Evolutionary conservation across 192 early-diverging fungal species (phyloP).

Genomic region (Gonapodya sp.): DNA sequence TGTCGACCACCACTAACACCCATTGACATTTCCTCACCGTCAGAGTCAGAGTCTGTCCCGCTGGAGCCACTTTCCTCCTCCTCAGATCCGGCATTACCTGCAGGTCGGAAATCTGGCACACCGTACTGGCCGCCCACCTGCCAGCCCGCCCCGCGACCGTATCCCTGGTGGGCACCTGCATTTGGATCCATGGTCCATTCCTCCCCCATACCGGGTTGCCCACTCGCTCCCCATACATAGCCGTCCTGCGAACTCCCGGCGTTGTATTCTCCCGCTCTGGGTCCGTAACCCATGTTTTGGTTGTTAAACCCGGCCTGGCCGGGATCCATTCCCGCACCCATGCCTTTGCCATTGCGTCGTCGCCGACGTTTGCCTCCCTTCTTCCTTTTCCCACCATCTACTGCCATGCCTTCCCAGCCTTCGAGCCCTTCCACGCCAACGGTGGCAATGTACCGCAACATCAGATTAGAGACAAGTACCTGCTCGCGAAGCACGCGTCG

Average conservation of each 20-base stretch:
- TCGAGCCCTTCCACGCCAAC: background rate
- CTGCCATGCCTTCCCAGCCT: background rate
- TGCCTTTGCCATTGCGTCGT: background rate
- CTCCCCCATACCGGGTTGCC: background rate
- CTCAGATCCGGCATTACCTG: background rate
- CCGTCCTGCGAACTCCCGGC: background rate
- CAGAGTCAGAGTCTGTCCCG: background rate
- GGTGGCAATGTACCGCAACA: constrained; percentile 3
- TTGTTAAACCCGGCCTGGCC: background rate
- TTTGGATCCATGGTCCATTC: background rate
- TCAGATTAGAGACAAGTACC: constrained; percentile 5
- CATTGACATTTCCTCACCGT: background rate
- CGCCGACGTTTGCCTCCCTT: background rate
- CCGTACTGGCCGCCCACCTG: background rate
- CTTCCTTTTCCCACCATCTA: background rate
- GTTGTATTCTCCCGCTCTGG: too few relatives aligned
- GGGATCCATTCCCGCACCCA: background rate
- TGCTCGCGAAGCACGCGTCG: constrained; percentile 6
- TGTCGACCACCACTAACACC: background rate
- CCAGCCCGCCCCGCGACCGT: background rate
- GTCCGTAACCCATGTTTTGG: background rate
- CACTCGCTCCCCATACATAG: background rate
- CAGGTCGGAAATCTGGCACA: background rate
- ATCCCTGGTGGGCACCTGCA: background rate
- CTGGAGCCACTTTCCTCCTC: background rate